Base-by-base conservation (phyloP, 2,329 filamentous ascomycete genomes). In the Sclerotinia glacialis region DNA sequence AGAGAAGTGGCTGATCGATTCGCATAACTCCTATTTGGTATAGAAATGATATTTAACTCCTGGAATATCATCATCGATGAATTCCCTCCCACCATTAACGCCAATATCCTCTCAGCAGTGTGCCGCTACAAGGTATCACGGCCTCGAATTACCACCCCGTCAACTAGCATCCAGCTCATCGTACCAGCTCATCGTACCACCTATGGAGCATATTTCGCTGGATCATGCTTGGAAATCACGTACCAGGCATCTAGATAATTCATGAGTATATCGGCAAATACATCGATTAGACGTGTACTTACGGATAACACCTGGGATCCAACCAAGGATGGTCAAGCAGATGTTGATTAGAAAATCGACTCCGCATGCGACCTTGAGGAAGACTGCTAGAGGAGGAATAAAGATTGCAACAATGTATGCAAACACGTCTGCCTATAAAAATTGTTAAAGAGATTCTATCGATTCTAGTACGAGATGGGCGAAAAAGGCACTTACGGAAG, bases 331-430 rank as follows among this genome's bases (percentile, higher is more conserved):
- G 14, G 69, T 73, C 12, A 80, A 70, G 16, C 69, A 69, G 50
- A 80, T 77, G 67, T 80, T 80, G 69, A 80, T 80, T 26, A 79
- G 65, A 31, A 80, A 71, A 58, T 80, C 78, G 8, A 73, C 74
- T 34, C 73, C 73, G 64, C 78, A 80, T 42, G 78, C 79, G 4
- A 74, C 73, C 64, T 77, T 76, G 23, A 80, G 67, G 65, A 79
- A 77, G 26, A 80, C 79, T 8, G 74, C 59, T 5, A 75, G 23
- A 63, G 67, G 67, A 26, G 73, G 73, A 1, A 76, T 42, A 64
- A 76, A 70, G 61, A 76, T 73, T 21, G 74, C 73, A 42, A 76
- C 54, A 58, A 76, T 52, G 68, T 76, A 76, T 63, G 71, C 65
- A 50, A 69, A 68, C 21, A 73, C 67, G 31, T 74, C 72, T 56